Conservation (phyloP, 2,329 filamentous ascomycete species). For the Fusarium kyushuense region DNA sequence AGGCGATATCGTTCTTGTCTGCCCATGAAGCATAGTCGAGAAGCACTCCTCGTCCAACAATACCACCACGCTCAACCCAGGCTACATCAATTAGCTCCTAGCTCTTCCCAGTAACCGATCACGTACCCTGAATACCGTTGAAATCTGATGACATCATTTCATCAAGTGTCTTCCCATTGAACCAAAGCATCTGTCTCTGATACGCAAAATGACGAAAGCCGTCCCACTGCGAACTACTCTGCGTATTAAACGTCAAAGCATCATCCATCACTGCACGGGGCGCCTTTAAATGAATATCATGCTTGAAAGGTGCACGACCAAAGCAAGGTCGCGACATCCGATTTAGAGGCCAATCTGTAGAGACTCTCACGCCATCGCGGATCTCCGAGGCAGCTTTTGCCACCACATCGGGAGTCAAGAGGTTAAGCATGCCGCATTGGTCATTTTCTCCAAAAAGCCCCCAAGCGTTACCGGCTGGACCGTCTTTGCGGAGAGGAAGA, state of each 20-base stretch:
- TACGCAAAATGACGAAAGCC: constrained; percentile 56
- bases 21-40: constrained; percentile 65
- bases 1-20: constrained; percentile 50
- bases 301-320: constrained; percentile 48
- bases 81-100: neutral
- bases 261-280: constrained; percentile 52
- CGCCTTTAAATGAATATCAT: constrained; percentile 46
- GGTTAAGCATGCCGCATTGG: constrained; percentile 66
- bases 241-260: constrained; percentile 52
- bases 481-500: constrained; percentile 62
- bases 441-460: constrained; percentile 65
- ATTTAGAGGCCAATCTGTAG: constrained; percentile 52
- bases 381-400: constrained; percentile 49
- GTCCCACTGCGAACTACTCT: constrained; percentile 57
- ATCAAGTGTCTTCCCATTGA: constrained; percentile 55
- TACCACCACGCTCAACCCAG: constrained; percentile 52
- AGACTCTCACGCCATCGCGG: constrained; percentile 48
- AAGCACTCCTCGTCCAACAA: constrained; percentile 64
- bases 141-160: constrained; percentile 55
- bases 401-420: constrained; percentile 57
- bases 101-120: fast-evolving
- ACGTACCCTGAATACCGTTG: constrained; percentile 49
- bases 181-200: constrained; percentile 53
- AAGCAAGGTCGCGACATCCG: constrained; percentile 53
- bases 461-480: constrained; percentile 67